phyloP scores from a whole-genome alignment of 768 basidiomycete genomes.

The Melanogaster broomeanus region DNA sequence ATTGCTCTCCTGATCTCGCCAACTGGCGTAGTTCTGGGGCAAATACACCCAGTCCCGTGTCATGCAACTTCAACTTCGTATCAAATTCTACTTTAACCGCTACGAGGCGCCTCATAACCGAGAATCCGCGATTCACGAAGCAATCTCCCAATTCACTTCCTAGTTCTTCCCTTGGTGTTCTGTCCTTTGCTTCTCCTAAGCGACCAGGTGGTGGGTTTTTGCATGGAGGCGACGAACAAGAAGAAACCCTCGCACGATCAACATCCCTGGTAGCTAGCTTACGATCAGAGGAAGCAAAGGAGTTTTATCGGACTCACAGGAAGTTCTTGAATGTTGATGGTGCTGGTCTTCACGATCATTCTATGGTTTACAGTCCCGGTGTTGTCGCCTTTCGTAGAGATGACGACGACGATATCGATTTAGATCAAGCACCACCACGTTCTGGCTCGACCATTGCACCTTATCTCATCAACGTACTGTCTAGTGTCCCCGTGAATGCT shows the following conservation, averaged over 20 bases:
- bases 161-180: slow-evolving; percentile 36
- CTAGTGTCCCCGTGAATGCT: slow-evolving; percentile 45
- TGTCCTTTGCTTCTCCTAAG: slow-evolving; percentile 46
- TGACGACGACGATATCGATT: slow-evolving; percentile 25
- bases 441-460: slow-evolving; percentile 37
- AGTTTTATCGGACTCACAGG: slow-evolving; percentile 44
- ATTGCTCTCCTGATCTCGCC: slow-evolving; percentile 37
- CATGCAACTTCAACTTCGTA: slow-evolving; percentile 31
- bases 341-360: slow-evolving; percentile 46
- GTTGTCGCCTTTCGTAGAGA: slow-evolving; percentile 46
- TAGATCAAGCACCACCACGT: slow-evolving; percentile 2
- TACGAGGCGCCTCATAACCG: slow-evolving; percentile 27
- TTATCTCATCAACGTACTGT: slow-evolving; percentile 40
- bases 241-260: slow-evolving; percentile 42
- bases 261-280: slow-evolving; percentile 44
- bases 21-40: slow-evolving; percentile 31
- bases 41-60: not conserved
- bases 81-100: slow-evolving; percentile 33
- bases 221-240: slow-evolving; percentile 48
- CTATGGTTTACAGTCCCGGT: slow-evolving; percentile 48
- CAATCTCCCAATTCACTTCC: slow-evolving; percentile 18
- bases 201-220: slow-evolving; percentile 46
- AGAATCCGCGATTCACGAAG: slow-evolving; percentile 11
- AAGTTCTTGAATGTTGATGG: slow-evolving; percentile 36
- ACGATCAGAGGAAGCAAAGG: slow-evolving; percentile 30